Conservation (phyloP, 2,329 filamentous ascomycete genomes). For the Rhinocladiella mackenziei region DNA sequence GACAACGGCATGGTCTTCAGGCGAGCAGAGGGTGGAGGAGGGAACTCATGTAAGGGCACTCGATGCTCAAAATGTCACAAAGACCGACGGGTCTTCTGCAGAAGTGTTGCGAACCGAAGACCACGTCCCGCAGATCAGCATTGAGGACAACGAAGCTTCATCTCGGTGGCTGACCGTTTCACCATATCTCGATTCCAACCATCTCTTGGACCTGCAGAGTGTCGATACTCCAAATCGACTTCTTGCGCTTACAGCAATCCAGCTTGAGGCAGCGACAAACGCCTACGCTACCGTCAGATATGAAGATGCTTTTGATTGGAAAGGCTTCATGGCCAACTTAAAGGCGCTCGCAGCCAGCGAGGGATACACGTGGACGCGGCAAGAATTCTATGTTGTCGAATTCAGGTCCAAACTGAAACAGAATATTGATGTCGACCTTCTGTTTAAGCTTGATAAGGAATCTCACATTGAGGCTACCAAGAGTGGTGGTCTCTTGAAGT, state of each 20-base stretch:
- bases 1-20: not conserved
- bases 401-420: slow-evolving; percentile 72
- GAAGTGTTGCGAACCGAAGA: slow-evolving; percentile 1
- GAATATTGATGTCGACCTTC: slow-evolving; percentile 61
- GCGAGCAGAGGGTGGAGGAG: not conserved
- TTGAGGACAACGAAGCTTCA: not conserved
- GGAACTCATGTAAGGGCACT: not conserved
- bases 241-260: slow-evolving; percentile 66
- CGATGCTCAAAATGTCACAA: not conserved
- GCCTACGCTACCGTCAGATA: slow-evolving; percentile 78
- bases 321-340: slow-evolving; percentile 57
- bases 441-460: slow-evolving; percentile 70
- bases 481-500: slow-evolving; percentile 82
- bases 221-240: slow-evolving; percentile 64
- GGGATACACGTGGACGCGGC: slow-evolving; percentile 55
- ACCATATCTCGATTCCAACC: slow-evolving; percentile 66
- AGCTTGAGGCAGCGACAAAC: slow-evolving; percentile 57
- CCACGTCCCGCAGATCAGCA: not conserved
- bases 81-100: not conserved
- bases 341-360: slow-evolving; percentile 49
- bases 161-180: slow-evolving; percentile 58
- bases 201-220: slow-evolving; percentile 68
- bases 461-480: slow-evolving; percentile 75
- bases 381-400: slow-evolving; percentile 75
- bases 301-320: slow-evolving; percentile 73